phyloP scores from a whole-genome alignment of 2,329 filamentous ascomycete species.

The Pseudocercospora fijiensis region DNA sequence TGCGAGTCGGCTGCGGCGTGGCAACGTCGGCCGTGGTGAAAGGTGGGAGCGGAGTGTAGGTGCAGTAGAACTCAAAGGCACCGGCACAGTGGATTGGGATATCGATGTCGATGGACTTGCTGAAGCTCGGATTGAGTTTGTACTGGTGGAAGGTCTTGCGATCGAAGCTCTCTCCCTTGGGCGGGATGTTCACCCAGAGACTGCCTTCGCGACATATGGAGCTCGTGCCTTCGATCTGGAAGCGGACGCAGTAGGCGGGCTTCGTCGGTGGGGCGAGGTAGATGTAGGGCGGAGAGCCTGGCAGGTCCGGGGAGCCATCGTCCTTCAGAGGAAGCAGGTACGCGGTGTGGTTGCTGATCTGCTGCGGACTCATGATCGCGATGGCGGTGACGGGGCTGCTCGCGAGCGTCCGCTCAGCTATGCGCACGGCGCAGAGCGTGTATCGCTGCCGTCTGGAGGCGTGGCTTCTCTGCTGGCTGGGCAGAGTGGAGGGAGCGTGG shows the following conservation, averaged over 20 bases:
- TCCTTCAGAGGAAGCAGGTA: constrained; percentile 91
- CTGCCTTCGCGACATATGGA: constrained; percentile 93
- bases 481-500: background rate
- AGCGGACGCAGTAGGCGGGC: constrained; percentile 74
- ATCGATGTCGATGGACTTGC: constrained; percentile 84
- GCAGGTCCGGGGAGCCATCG: constrained; percentile 84
- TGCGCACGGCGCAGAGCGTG: background rate
- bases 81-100: constrained; percentile 79
- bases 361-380: constrained; percentile 39
- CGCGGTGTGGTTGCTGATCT: constrained; percentile 50
- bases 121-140: constrained; percentile 89
- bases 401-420: background rate
- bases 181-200: constrained; percentile 93
- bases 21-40: constrained; percentile 60
- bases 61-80: constrained; percentile 91
- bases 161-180: constrained; percentile 70
- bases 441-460: background rate
- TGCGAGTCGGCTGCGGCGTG: constrained; percentile 55
- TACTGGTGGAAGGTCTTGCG: constrained; percentile 80
- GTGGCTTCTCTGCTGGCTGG: background rate
- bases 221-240: constrained; percentile 90
- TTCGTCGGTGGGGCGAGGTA: constrained; percentile 78
- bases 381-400: too few species aligned
- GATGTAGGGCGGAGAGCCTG: constrained; percentile 73
- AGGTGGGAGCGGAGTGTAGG: constrained; percentile 81